A percentile compares a stretch with the other conserved stretches of the same genome.
phyloP scores from a whole-genome alignment of 1,139 yeast genomes.

The Nematodospora anomalae region DNA sequence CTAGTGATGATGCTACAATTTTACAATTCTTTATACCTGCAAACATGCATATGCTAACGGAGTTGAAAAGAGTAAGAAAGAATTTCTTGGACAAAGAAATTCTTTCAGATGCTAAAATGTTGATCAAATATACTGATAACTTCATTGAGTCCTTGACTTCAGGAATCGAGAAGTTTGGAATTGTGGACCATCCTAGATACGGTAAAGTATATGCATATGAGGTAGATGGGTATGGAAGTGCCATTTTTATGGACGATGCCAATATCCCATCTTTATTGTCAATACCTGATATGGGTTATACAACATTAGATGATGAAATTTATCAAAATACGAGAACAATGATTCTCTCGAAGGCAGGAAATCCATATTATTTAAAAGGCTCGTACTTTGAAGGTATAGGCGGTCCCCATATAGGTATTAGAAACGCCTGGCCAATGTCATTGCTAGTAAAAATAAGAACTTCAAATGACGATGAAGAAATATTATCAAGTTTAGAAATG shows the following conservation, averaged over 20 bases:
- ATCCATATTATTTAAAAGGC: constrained; percentile 76
- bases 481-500: constrained; percentile 46
- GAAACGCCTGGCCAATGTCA: constrained; percentile 91
- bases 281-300: constrained; percentile 77
- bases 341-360: constrained; percentile 68
- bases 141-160: constrained; percentile 45
- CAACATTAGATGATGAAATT: constrained; percentile 49
- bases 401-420: constrained; percentile 85
- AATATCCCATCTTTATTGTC: constrained; percentile 82
- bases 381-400: constrained; percentile 71
- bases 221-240: constrained; percentile 83
- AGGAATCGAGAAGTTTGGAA: constrained; percentile 67
- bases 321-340: constrained; percentile 79
- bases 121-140: constrained; percentile 24
- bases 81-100: constrained; percentile 18
- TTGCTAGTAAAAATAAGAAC: constrained; percentile 73
- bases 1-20: constrained; percentile 86
- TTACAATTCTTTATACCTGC: constrained; percentile 84
- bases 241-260: constrained; percentile 84
- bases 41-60: constrained; percentile 74
- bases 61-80: constrained; percentile 41
- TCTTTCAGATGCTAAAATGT: constrained; percentile 11
- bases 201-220: constrained; percentile 87
- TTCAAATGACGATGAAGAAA: constrained; percentile 68
- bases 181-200: constrained; percentile 61